Evolutionary conservation across 2,329 filamentous ascomycete genomes (phyloP).

Genomic region (Exutisphaerella laricina): DNA sequence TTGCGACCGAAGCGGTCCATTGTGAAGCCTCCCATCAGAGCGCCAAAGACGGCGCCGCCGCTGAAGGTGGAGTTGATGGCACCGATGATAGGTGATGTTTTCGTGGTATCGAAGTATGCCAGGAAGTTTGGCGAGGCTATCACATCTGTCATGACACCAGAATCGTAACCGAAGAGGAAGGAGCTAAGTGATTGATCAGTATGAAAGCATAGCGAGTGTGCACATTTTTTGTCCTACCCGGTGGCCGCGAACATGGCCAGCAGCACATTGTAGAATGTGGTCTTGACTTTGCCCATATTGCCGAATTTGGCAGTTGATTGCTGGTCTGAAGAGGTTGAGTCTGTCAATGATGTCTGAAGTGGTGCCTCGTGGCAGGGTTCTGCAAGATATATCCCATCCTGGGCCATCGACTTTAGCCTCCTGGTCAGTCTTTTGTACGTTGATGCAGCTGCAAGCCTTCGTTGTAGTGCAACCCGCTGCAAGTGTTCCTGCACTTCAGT

Average conservation of each 20-base stretch:
- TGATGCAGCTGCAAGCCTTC: background rate
- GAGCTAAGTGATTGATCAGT: constrained; percentile 20
- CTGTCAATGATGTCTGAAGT: background rate
- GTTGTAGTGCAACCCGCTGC: constrained; percentile 6
- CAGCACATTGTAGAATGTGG: constrained; percentile 26
- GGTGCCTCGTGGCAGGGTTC: background rate
- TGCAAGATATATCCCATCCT: background rate
- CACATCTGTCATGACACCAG: constrained; percentile 46
- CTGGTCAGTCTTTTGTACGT: background rate
- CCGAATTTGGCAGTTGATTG: background rate
- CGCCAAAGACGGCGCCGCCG: constrained; percentile 52
- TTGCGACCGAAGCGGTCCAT: constrained; percentile 58
- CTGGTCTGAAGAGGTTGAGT: background rate
- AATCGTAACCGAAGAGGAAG: constrained; percentile 47
- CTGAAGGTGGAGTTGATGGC: constrained; percentile 61
- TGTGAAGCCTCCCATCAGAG: constrained; percentile 50
- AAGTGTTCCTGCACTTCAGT: constrained; percentile 6
- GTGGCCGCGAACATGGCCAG: constrained; percentile 28
- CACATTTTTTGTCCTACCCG: constrained; percentile 15
- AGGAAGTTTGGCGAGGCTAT: constrained; percentile 55
- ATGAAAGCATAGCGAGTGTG: background rate
- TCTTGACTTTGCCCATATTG: constrained; percentile 18
- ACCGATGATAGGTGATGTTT: constrained; percentile 50
- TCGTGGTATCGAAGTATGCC: constrained; percentile 50
- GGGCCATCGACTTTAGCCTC: constrained; percentile 3